phyloP scores from a whole-genome alignment of 225 moss, liverwort and hornwort genomes.

The Antitrichia curtipendula region DNA sequence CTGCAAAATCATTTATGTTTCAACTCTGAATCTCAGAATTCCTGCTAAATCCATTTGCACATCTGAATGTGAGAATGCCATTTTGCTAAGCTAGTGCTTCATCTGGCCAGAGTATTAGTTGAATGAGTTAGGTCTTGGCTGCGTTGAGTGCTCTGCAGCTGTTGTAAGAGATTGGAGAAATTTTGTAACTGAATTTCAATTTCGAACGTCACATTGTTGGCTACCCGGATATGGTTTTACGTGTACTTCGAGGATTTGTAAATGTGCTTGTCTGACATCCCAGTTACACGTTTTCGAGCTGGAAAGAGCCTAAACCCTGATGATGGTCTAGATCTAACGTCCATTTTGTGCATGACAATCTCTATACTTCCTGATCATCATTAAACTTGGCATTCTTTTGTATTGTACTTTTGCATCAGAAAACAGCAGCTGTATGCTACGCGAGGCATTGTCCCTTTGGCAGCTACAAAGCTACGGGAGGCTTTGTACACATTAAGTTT shows the following conservation, averaged over 20 bases:
- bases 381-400: not conserved
- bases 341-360: not conserved
- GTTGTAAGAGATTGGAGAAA: not conserved
- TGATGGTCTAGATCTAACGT: not conserved
- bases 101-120: not conserved
- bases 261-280: not conserved
- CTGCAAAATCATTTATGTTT: not conserved
- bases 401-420: not conserved
- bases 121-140: not conserved
- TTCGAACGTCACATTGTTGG: not conserved
- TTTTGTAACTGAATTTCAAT: not conserved
- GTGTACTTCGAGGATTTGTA: not conserved
- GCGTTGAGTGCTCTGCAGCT: not conserved
- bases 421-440: not conserved
- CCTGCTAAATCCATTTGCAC: not conserved
- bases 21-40: not conserved
- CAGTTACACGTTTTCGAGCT: not conserved
- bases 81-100: not conserved
- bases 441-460: not conserved
- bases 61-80: not conserved
- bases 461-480: not conserved
- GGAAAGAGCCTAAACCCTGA: not conserved
- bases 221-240: not conserved
- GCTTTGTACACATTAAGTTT: no score
- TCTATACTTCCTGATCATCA: not conserved